Conservation (phyloP, 2,329 filamentous ascomycete genomes). For the Malbranchea cinnamomea region DNA sequence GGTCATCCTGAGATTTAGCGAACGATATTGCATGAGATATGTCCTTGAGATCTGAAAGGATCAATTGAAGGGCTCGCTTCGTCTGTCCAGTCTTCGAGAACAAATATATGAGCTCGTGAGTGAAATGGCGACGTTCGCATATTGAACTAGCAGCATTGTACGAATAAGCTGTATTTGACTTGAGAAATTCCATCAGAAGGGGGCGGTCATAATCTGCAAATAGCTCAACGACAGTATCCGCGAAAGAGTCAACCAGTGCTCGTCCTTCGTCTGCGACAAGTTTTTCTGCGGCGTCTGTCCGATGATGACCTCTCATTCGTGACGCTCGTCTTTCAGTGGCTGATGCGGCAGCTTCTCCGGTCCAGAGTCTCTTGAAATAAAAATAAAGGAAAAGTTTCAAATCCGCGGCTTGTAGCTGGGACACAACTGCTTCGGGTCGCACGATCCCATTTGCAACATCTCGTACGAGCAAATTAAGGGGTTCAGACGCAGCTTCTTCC, state of each 20-base stretch:
- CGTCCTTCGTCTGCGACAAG: conserved; percentile 42
- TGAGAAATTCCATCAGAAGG: conserved; percentile 75
- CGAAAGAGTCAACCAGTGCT: conserved; percentile 68
- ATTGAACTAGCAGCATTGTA: conserved; percentile 58
- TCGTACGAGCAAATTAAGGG: conserved; percentile 72
- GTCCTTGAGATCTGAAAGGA: conserved; percentile 83
- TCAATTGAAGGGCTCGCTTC: conserved; percentile 78
- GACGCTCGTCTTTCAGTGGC: conserved; percentile 19
- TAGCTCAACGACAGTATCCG: conserved; percentile 70
- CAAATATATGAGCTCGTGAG: conserved; percentile 87
- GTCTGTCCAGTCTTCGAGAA: conserved; percentile 92
- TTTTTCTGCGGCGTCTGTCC: conserved; percentile 29
- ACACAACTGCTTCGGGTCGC: conserved; percentile 59
- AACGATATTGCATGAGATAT: conserved; percentile 89
- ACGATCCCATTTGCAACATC: conserved; percentile 85
- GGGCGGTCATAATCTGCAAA: conserved; percentile 72
- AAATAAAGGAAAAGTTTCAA: conserved; percentile 72
- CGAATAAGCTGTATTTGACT: conserved; percentile 71
- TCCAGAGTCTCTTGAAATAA: conserved; percentile 79
- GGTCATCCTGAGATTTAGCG: conserved; percentile 82
- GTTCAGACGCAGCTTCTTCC: conserved; percentile 65
- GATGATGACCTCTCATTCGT: conserved; percentile 21
- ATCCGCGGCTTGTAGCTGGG: conserved; percentile 55
- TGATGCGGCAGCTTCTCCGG: conserved; percentile 46
- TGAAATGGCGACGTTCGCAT: conserved; percentile 67